Percentiles rank a stretch among this genome's conserved stretches.
Conservation (phyloP, 2,329 filamentous ascomycete species). For the Aspergillus bombycis region DNA sequence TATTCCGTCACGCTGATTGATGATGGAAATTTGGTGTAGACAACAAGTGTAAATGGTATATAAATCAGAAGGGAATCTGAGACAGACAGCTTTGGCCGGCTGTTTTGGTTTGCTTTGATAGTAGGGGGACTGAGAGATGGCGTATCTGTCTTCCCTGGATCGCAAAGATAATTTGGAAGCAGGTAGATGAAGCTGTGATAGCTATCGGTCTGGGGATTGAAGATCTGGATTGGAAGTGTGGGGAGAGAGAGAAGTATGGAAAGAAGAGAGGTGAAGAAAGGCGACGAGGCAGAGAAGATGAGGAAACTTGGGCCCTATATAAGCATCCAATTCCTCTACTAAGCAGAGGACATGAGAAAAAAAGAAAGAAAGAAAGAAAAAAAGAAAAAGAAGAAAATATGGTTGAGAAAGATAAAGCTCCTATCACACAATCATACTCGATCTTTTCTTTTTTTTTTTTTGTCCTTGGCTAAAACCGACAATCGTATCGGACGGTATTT, state of each 20-base stretch:
- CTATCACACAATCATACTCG: neutral
- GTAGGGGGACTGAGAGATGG: neutral
- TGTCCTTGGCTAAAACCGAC: neutral
- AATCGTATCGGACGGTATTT: neutral
- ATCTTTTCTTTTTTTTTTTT: neutral
- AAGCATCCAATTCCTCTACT: neutral
- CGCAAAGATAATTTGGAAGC: neutral
- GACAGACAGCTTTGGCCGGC: constrained; percentile 2
- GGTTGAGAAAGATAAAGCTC: neutral
- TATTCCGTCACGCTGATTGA: constrained; percentile 15
- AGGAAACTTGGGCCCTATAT: constrained; percentile 2
- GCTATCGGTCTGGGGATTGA: neutral
- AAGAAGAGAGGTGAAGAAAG: neutral
- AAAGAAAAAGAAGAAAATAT: neutral
- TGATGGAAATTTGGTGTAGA: constrained; percentile 12
- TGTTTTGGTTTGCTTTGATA: constrained; percentile 12
- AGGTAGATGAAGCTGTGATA: neutral
- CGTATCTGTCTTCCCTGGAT: neutral
- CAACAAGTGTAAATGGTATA: constrained; percentile 17
- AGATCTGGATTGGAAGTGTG: neutral
- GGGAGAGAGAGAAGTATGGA: neutral
- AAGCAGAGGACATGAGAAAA: neutral
- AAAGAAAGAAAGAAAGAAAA: neutral
- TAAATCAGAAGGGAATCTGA: constrained; percentile 11
- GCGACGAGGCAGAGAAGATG: neutral